Percentiles rank a stretch among this genome's conserved stretches.
Evolutionary conservation across 1,284 basidiomycete species (phyloP).

Genomic region (Xerocomus tenax): DNA sequence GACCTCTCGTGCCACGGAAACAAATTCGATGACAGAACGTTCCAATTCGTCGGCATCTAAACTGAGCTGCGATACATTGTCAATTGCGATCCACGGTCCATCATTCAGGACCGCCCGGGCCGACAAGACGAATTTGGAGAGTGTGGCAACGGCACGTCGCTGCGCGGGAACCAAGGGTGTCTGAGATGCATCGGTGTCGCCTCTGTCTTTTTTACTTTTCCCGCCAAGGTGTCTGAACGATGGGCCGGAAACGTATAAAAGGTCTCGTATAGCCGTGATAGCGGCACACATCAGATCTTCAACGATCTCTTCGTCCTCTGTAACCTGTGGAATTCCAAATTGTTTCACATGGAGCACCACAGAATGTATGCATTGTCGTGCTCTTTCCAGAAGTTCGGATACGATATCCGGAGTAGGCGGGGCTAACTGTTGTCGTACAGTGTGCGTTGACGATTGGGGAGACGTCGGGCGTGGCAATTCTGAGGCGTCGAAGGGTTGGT

Average conservation of each 20-base stretch:
- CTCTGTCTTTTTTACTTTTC: constrained; percentile 14
- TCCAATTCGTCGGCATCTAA: constrained; percentile 27
- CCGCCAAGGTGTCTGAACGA: constrained; percentile 20
- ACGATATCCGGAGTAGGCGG: constrained; percentile 22
- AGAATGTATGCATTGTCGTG: constrained; percentile 22
- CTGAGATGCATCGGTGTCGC: constrained; percentile 26
- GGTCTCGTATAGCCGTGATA: constrained; percentile 28
- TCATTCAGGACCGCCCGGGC: constrained; percentile 30
- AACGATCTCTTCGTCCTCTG: constrained; percentile 25
- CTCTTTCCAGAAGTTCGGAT: constrained; percentile 24
- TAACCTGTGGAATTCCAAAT: constrained; percentile 23
- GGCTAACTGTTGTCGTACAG: constrained; percentile 2
- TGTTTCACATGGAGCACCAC: constrained; percentile 25
- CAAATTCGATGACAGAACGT: constrained; percentile 26
- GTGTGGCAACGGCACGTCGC: constrained; percentile 30
- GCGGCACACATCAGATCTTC: constrained; percentile 21
- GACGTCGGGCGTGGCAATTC: not conserved
- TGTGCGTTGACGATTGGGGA: not conserved
- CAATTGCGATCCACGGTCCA: constrained; percentile 22
- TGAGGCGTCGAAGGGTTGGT: constrained; percentile 5
- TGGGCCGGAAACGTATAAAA: constrained; percentile 32
- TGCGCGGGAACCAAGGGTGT: constrained; percentile 32
- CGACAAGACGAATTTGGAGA: constrained; percentile 32
- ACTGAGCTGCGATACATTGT: constrained; percentile 23
- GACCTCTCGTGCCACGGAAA: constrained; percentile 25